phyloP scores from a whole-genome alignment of 257 asterid species.

The Scutellaria galericulata region DNA sequence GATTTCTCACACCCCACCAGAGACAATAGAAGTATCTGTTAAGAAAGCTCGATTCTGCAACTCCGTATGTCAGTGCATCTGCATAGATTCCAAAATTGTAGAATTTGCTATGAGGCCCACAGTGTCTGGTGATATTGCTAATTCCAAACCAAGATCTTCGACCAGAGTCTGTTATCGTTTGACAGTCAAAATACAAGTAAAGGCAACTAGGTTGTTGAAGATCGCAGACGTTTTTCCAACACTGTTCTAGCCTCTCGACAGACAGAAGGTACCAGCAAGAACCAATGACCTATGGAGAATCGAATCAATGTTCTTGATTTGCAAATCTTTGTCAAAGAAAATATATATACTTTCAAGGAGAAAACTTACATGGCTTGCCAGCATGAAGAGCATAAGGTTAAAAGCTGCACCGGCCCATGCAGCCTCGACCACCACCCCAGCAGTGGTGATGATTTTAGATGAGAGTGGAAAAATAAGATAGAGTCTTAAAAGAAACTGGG shows the following conservation, averaged over 20 bases:
- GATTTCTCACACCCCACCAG: constrained; percentile 75
- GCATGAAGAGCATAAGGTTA: constrained; percentile 68
- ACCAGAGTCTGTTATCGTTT: constrained; percentile 23
- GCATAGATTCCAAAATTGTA: constrained; percentile 59
- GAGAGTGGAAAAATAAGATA: constrained; percentile 65
- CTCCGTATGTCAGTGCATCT: constrained; percentile 46
- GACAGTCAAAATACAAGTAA: constrained; percentile 61
- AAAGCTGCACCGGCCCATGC: constrained; percentile 87
- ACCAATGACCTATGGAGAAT: constrained; percentile 57
- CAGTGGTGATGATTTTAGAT: constrained; percentile 60
- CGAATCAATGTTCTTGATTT: neutral
- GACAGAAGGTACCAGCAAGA: constrained; percentile 76
- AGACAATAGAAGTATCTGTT: constrained; percentile 60
- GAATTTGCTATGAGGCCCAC: constrained; percentile 46
- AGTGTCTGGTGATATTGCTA: constrained; percentile 59
- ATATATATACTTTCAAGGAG: neutral
- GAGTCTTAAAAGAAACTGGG: constrained; percentile 59
- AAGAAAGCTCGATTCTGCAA: constrained; percentile 47
- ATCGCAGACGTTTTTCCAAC: constrained; percentile 73
- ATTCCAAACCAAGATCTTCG: constrained; percentile 51
- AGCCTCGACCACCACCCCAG: constrained; percentile 72
- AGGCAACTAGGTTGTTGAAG: constrained; percentile 47
- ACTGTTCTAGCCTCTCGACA: constrained; percentile 65
- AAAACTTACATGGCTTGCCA: constrained; percentile 74
- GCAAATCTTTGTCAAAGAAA: too few species aligned